Evolutionary conservation across 2,329 filamentous ascomycete species (phyloP), one percentile per base, ranked within the genome.

Genomic region (Periconia sp.): DNA sequence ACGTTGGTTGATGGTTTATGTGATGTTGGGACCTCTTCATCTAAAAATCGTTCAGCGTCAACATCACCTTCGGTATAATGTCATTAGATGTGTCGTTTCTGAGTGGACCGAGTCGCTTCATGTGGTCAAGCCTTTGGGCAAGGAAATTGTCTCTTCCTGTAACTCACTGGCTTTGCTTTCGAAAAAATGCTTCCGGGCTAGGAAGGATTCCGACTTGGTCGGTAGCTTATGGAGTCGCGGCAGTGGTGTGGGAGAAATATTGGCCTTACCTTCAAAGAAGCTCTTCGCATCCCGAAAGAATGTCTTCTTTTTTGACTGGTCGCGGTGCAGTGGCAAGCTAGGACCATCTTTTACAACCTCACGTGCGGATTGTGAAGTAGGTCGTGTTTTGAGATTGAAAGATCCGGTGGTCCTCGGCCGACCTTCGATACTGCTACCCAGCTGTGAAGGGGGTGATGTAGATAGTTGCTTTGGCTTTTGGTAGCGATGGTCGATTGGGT

Each of bases 181-280:
- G 50, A 69, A 72, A 49, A 70, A 65, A 8, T 57, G 55, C 45
- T 62, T 71, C 44, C 57, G 50, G 49, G 60, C 65, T 48, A 60
- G 55, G 18, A 73, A 66, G n/a, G 67, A 68, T 18, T 56, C 40
- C 8, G 53, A 37, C 30, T 62, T 66, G 37, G 49, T 44, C 23
- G 54, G 49, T 35, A 56, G 56, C 53, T 51, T 48, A 46, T 46
- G 42, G 17, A 27, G 47, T 13, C 49, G 30, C 31, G 49, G n/a
- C 37, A 40, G 30, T 53, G 50, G 42, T n/a, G 52, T 44, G 30
- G 44, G 43, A 42, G 57, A 20, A 48, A 11, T 11, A 33, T 45
- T n/a, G 17, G 58, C 58, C 57, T 64, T 70, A 31, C 42, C 62
- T 41, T 72, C 68, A 49, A 69, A 72, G 50, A 70, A 65, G 7